A percentile compares a stretch with the other conserved stretches of the same genome.
Evolutionary conservation across 1,284 basidiomycete genomes (phyloP).

Genomic region (Sanghuangporus baumii): DNA sequence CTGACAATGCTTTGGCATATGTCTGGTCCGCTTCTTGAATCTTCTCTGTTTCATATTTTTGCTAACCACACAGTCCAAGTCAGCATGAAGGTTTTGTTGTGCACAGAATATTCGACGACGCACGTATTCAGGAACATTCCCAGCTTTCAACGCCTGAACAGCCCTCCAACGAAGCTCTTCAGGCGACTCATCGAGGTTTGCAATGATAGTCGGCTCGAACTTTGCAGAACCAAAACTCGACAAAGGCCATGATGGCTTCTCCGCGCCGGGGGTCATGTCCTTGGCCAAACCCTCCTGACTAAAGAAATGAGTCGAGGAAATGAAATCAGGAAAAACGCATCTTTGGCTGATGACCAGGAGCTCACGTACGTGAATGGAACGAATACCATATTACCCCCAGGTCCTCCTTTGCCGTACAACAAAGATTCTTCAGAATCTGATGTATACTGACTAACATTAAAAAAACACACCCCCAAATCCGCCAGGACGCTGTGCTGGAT

Average conservation of each 20-base stretch:
- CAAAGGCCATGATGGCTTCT: slow-evolving; percentile 80
- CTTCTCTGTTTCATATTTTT: slow-evolving; percentile 50
- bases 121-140: slow-evolving; percentile 67
- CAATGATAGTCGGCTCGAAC: slow-evolving; percentile 64
- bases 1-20: slow-evolving; percentile 42
- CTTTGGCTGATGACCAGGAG: background rate
- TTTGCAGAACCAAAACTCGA: slow-evolving; percentile 80
- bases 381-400: slow-evolving; percentile 16
- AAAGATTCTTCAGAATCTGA: background rate
- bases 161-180: slow-evolving; percentile 81
- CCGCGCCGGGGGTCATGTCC: slow-evolving; percentile 54
- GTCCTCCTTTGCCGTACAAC: background rate
- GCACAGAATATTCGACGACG: slow-evolving; percentile 25
- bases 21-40: slow-evolving; percentile 35
- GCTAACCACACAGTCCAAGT: slow-evolving; percentile 27
- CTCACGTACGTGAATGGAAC: slow-evolving; percentile 38
- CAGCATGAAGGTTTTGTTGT: background rate
- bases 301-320: slow-evolving; percentile 2
- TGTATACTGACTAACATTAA: background rate
- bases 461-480: slow-evolving; percentile 32
- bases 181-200: slow-evolving; percentile 65
- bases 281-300: slow-evolving; percentile 55
- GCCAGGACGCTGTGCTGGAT: slow-evolving; percentile 37
- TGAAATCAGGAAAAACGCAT: background rate
- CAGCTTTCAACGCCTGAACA: slow-evolving; percentile 49